Conservation (phyloP, 2,329 filamentous ascomycete genomes). For the Sporothrix euskadiensis region DNA sequence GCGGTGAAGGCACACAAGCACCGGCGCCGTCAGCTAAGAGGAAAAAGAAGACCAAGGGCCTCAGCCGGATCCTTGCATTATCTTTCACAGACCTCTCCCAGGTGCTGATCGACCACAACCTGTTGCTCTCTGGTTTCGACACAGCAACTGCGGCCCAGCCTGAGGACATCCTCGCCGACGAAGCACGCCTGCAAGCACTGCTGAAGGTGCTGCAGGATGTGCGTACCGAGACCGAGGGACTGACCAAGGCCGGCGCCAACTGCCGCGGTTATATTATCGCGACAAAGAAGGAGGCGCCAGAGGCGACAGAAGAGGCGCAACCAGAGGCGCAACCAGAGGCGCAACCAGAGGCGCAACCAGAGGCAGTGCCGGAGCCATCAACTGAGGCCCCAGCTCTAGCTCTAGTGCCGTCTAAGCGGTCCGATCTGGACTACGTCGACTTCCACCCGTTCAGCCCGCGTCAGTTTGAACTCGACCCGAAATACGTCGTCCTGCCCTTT, state of each 20-base stretch:
- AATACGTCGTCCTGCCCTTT: conserved; percentile 70
- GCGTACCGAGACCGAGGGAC: conserved; percentile 65
- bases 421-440: conserved; percentile 75
- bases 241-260: conserved; percentile 60
- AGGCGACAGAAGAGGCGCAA: neutral
- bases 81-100: conserved; percentile 89
- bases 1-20: neutral
- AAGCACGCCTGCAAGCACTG: conserved; percentile 64
- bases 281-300: neutral
- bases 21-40: conserved; percentile 23
- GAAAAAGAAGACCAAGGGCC: conserved; percentile 73
- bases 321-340: neutral
- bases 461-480: conserved; percentile 70
- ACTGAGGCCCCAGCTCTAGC: conserved; percentile 20
- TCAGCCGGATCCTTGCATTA: conserved; percentile 77
- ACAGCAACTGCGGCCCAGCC: conserved; percentile 47
- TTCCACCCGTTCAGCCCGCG: conserved; percentile 89
- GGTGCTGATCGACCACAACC: conserved; percentile 80
- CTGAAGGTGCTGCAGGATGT: conserved; percentile 70
- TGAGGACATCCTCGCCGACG: conserved; percentile 68
- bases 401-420: neutral
- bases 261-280: conserved; percentile 88
- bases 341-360: neutral
- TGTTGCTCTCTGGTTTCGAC: conserved; percentile 69
- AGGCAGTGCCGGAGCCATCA: neutral